Evolutionary conservation across 352 stramenopile genomes (phyloP).

Genomic region (Aphanomyces stellatus): DNA sequence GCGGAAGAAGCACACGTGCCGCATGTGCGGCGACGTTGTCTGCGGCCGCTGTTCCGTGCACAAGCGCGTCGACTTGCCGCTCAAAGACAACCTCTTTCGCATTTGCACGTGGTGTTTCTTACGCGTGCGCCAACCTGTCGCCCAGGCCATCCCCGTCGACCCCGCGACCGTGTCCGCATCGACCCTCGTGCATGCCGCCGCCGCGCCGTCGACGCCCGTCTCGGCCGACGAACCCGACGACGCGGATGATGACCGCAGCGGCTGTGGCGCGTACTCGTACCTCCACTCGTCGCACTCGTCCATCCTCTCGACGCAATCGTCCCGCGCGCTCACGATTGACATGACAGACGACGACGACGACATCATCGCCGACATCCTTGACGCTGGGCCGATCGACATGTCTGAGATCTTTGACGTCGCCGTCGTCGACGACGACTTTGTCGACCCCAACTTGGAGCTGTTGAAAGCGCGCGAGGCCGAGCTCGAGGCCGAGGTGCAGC

Average conservation of each 20-base stretch:
- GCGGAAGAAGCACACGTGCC: conserved; percentile 66
- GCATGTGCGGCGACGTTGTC: conserved; percentile 74
- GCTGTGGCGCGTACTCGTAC: too few relatives aligned
- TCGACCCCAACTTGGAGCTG: conserved; percentile 56
- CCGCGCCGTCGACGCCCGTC: too few relatives aligned
- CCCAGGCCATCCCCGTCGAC: not conserved
- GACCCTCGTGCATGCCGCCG: too few relatives aligned
- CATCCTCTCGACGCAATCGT: too few relatives aligned
- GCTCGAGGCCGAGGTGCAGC: conserved; percentile 43
- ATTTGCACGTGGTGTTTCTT: conserved; percentile 70
- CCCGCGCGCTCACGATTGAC: too few relatives aligned
- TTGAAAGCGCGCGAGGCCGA: conserved; percentile 51
- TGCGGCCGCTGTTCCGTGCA: conserved; percentile 71
- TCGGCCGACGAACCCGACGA: too few relatives aligned
- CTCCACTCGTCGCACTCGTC: too few relatives aligned
- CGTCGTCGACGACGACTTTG: conserved; percentile 25
- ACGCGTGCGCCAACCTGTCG: conserved; percentile 30
- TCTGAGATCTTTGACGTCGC: not conserved
- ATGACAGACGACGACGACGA: too few relatives aligned
- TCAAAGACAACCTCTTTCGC: conserved; percentile 48
- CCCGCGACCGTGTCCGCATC: too few relatives aligned
- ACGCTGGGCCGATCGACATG: conserved; percentile 4
- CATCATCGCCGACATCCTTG: too few relatives aligned
- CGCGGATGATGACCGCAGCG: not conserved
- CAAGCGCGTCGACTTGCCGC: conserved; percentile 46